Evolutionary conservation across 306 rosid genomes (phyloP), one percentile per base, ranked within the genome.

Genomic region (Benincasa hispida): DNA sequence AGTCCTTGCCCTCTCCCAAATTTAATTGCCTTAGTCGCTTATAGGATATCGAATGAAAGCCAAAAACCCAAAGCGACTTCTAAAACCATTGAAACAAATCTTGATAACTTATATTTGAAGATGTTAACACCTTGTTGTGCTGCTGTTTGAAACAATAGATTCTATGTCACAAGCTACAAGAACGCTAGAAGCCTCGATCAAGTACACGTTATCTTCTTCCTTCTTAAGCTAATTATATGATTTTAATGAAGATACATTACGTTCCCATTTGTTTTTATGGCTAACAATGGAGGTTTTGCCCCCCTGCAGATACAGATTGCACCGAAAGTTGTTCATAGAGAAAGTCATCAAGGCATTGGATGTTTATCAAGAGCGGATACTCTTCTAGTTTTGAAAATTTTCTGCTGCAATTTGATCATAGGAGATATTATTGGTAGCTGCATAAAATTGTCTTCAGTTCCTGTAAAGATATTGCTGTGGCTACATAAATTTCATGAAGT

Each of bases 221-320:
- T 41, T 58, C 19, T 25, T 22, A 3, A 13, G 74, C 17, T 21
- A 22, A 68, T 21, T 42, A 21, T 22, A n/a, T 12, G 54, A 22
- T 68, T 41, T 2, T 42, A 22, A 68, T 14, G 21, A 4, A 22
- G 34, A 21, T 15, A 21, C 18, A 13, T 41, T 6, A 67, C 12
- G 54, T 21, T 41, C 34, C 74, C 54, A 22, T 41, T 67, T 42
- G 53, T 11, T 41, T 35, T 41, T 14, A 15, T 68, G 74, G 74
- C 74, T 66, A 66, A 37, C 41, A 37, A 65, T 35, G 72, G 28
- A 34, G 47, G 17, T 37, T 17, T 39, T 18, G 25, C 12, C 48
- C 48, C 15, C 77, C 12, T 80, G 86, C 97, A 93, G 98, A 85
- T 90, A 86, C 74, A 87, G 98, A 70, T 86, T 91, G 88, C 96